Base-by-base conservation (phyloP, 768 basidiomycete genomes). In the Chalciporus pseudorubinellus region DNA sequence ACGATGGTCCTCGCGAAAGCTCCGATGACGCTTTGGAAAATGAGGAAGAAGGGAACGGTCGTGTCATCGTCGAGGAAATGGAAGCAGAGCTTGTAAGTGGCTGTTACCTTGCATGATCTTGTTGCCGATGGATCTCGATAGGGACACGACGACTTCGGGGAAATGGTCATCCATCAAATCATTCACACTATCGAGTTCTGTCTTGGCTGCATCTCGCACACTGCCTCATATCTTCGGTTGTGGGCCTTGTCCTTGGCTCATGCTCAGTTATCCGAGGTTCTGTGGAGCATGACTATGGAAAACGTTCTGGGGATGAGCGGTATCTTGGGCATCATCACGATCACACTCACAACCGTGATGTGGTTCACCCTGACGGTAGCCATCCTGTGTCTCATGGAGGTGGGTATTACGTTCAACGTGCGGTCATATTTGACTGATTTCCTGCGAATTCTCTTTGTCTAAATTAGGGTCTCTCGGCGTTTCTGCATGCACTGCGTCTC, bases 171-270 rank as follows among this genome's bases (percentile, higher is more conserved):
- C 53, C 95, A 99, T 72, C 97, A 99, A 70, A 77, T 97, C 55
- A 99, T 99, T 64, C 97, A 98, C 72, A 95, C 94, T 21, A 98
- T 99, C 71, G 97, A 99, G 74, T 99, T 98, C 73, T 99, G 97
- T 67, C 83, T 99, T 29, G 97, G 95, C 7, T 98, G 95, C 70
- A 98, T 98, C 63, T 98, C 95, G 57, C 95, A 98, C 70, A 98
- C 95, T 1, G 92, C 92, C 12, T 92, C 89, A 14, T 92, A 91
- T 70, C 81, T 93, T 43, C 89, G 95, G 66, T 77, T 99, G 34
- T 98, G 95, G 95, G 97, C 97, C 18, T 81, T 99, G 7, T 99
- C 97, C 21, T 81, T 99, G 46, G 97, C 97, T 11, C 97, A 99
- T 72, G 93, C 97, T 18, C 97, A 98, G 72, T 77, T 99, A 16